Evolutionary conservation across 2,329 filamentous ascomycete genomes (phyloP), one percentile per base, ranked within the genome.

Genomic region (Aspergillus sp.): DNA sequence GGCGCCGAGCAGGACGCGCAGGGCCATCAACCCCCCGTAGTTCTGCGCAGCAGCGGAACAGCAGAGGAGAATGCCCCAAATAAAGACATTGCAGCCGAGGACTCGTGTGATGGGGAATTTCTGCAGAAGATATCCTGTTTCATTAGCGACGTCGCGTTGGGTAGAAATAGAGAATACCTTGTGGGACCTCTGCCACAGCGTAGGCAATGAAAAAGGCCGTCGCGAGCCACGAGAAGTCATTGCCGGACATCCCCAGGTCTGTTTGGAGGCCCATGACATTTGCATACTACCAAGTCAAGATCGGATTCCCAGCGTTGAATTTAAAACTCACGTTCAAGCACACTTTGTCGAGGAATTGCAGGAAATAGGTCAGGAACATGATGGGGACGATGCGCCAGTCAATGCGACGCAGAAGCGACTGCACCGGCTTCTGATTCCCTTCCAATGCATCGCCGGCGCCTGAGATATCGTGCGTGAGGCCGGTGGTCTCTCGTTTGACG

Each of bases 331-430:
- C 43, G 27, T 48, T 55, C 33, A 53, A 11, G 15, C 23, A 56
- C 59, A 87, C 82, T 72, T 88, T 88, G 75, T 87, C 85, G 45
- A 87, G 75, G 63, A 86, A 86, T 65, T 87, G 84, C 73, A 87
- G 78, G n/a, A 81, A 81, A 66, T 87, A 87, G 66, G 81, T 83
- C 45, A 78, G 71, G 59, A 87, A 86, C 82, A 87, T 85, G 53
- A 87, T 75, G 0, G 85, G 85, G 35, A 87, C 76, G 53, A 87
- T 84, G 49, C 77, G 80, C 73, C 76, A 82, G 65, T 87, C 84
- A 49, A 87, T 81, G 70, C 81, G 85, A 59, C 80, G 79, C 4
- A 83, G 74, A 44, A 87, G 68, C 2, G 71, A 71, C 15, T 31
- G 39, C 17, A 31, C 9, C 27, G 27, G 27, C 27, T 31, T 57